Percentiles rank a stretch among this genome's conserved stretches.
These are phyloP conservation scores for Penicillium silybi DNA, from an alignment of 495 filamentous ascomycete species.

Conservation along the genomic window DNA sequence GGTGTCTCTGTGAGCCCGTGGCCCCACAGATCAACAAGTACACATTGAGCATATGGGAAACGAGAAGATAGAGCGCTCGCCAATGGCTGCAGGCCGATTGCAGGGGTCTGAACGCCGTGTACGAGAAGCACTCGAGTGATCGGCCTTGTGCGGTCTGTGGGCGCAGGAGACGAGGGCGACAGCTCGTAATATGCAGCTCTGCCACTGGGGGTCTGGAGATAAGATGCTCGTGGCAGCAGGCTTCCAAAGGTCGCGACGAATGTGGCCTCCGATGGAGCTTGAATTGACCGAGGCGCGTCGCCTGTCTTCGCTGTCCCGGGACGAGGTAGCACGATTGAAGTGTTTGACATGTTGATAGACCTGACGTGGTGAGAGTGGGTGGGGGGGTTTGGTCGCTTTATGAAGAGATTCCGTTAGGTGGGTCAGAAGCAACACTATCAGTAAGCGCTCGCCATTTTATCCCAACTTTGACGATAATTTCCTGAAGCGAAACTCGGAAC, in stretches of 20 bases:
- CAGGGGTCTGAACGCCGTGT: conserved; percentile 35
- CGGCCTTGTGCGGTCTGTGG: neutral
- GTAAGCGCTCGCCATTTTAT: too few relatives aligned
- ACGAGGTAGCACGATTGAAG: conserved; percentile 28
- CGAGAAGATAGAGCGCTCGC: conserved; percentile 23
- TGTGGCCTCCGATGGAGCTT: conserved; percentile 31
- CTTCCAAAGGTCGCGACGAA: conserved; percentile 34
- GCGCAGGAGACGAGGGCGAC: conserved; percentile 6
- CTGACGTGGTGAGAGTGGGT: neutral
- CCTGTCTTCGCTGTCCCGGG: conserved; percentile 13
- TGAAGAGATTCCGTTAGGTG: too few relatives aligned
- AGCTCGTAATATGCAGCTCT: conserved; percentile 35
- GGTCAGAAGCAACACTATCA: too few relatives aligned
- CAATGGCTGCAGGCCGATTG: conserved; percentile 33
- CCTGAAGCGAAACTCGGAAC: too few relatives aligned
- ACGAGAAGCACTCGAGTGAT: conserved; percentile 27
- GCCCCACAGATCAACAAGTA: conserved; percentile 36
- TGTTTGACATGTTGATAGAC: conserved; percentile 14
- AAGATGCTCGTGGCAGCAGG: conserved; percentile 33
- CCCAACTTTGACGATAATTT: too few relatives aligned
- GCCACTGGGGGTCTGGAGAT: conserved; percentile 28
- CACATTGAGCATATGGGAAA: conserved; percentile 30
- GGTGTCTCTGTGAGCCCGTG: conserved; percentile 37
- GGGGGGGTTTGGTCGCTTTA: too few relatives aligned
- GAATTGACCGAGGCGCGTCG: conserved; percentile 19